phyloP scores from a whole-genome alignment of 345 rosid species.

The Mangifera indica region DNA sequence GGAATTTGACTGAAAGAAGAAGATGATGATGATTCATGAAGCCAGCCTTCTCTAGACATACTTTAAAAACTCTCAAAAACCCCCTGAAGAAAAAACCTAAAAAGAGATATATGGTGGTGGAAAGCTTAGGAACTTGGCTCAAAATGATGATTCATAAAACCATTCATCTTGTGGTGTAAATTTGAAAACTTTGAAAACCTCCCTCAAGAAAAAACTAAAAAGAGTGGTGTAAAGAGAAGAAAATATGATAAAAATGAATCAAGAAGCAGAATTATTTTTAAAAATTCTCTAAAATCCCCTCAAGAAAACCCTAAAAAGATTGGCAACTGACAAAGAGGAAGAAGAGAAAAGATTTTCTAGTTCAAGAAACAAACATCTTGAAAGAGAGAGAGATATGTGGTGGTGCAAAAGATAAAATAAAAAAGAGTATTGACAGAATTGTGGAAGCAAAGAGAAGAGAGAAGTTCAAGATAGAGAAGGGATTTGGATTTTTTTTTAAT shows the following conservation, averaged over 20 bases:
- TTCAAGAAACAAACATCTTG: conserved; percentile 22
- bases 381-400: conserved; percentile 22
- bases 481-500: conserved; percentile 9
- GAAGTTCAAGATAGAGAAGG: neutral
- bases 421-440: conserved; percentile 9
- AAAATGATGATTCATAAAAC: no score
- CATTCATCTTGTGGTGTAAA: no score
- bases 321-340: neutral
- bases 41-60: conserved; percentile 31
- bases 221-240: neutral
- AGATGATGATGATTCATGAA: conserved; percentile 19
- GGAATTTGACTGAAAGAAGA: conserved; percentile 37
- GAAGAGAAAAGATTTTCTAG: neutral
- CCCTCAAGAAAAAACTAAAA: no score
- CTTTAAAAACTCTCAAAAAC: no score
- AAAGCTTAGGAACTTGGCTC: no score
- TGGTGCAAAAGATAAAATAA: conserved; percentile 13
- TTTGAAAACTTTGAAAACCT: no score
- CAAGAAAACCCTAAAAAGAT: neutral
- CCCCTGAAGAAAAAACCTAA: no score
- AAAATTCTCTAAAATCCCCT: neutral
- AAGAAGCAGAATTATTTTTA: no score
- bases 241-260: no score
- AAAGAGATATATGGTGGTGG: no score
- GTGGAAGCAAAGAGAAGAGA: neutral